Evolutionary conservation across 331 rosid genomes (phyloP).

Genomic region (Malus hybrid): DNA sequence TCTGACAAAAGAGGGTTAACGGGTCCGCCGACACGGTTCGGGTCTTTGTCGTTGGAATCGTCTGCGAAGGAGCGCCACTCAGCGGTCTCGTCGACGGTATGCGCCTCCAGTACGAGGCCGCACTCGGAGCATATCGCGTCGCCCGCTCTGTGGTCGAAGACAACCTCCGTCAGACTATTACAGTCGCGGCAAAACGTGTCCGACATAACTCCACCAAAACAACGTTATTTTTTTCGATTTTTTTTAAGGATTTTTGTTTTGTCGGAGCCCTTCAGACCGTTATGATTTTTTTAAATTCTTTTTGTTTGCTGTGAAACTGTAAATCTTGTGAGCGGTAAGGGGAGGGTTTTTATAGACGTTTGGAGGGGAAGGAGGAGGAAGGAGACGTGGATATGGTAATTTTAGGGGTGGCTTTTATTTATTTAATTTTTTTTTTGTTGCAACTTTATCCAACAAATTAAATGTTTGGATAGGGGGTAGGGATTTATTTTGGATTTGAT

Average conservation of each 20-base stretch:
- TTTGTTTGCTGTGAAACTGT: background rate
- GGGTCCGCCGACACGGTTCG: background rate
- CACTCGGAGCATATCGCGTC: slow-evolving; percentile 4
- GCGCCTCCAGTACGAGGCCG: background rate
- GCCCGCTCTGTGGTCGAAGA: slow-evolving; percentile 4
- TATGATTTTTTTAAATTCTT: background rate
- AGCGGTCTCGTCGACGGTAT: background rate
- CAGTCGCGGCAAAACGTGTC: slow-evolving; percentile 4
- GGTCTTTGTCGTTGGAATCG: background rate
- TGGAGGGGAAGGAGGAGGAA: background rate
- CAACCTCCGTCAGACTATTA: background rate
- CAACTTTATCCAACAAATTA: too few relatives aligned
- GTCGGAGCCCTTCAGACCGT: background rate
- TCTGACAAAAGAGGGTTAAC: background rate
- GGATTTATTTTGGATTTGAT: background rate
- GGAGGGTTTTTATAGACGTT: background rate
- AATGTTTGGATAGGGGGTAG: background rate
- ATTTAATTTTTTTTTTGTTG: too few relatives aligned
- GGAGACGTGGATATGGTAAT: background rate
- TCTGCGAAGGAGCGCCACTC: background rate
- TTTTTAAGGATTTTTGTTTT: background rate
- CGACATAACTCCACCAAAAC: background rate
- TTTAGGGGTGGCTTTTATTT: background rate
- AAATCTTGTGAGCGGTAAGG: background rate
- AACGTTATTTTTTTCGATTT: background rate